Evolutionary conservation across 108 stramenopile genomes (phyloP).

Genomic region (Phaeodactylum tricornutum): DNA sequence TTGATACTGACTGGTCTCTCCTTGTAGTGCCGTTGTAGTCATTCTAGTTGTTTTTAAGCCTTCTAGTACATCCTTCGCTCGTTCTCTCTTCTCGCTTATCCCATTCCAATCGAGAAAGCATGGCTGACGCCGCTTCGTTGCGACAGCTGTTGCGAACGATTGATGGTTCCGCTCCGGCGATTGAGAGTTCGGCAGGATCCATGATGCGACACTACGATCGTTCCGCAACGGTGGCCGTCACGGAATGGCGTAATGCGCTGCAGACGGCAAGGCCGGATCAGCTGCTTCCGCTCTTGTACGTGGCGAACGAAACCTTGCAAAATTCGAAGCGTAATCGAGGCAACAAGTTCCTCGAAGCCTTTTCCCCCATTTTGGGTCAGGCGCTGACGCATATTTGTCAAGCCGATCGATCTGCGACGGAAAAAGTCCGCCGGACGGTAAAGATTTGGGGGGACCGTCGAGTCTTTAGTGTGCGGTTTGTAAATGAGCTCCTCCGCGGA

Average conservation of each 20-base stretch:
- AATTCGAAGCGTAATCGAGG: conserved; percentile 80
- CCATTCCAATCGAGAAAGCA: background rate
- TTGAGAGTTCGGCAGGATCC: conserved; percentile 50
- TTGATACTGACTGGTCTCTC: too few relatives aligned
- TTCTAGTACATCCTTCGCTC: too few relatives aligned
- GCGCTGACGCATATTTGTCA: conserved; percentile 48
- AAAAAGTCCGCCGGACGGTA: conserved; percentile 69
- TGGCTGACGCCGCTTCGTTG: background rate
- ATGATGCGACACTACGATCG: conserved; percentile 82
- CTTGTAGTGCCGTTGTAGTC: too few relatives aligned
- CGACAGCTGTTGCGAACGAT: conserved; percentile 6
- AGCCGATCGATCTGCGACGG: conserved; percentile 25
- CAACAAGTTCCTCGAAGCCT: conserved; percentile 73
- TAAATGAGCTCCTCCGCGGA: conserved; percentile 59
- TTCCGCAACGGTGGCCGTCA: conserved; percentile 48
- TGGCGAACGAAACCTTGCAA: conserved; percentile 82
- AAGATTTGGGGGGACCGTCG: conserved; percentile 83
- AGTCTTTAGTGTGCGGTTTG: conserved; percentile 64
- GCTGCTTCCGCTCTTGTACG: conserved; percentile 67
- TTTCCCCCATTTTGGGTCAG: conserved; percentile 58
- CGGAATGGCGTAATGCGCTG: conserved; percentile 69
- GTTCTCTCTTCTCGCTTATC: too few relatives aligned
- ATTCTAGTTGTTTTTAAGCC: too few relatives aligned
- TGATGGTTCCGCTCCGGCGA: conserved; percentile 45
- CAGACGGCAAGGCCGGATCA: conserved; percentile 38